Evolutionary conservation across 83 land plant genomes (phyloP).

Genomic region (Thuja plicata): DNA sequence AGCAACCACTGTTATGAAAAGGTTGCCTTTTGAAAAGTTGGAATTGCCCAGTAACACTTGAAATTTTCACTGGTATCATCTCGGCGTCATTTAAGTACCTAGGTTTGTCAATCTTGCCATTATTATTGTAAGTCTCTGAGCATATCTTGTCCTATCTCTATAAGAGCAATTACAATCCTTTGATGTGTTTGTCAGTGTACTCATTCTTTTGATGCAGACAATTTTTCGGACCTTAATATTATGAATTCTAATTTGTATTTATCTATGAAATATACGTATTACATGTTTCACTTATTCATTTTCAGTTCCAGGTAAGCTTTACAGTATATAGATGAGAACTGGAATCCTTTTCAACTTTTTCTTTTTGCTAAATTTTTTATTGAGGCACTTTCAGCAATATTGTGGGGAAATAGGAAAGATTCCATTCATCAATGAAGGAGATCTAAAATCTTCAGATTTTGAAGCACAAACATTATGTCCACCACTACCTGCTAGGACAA

Average conservation of each 20-base stretch:
- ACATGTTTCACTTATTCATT: neutral
- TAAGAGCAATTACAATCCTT: neutral
- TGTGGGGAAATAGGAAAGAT: neutral
- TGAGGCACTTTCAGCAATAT: constrained; percentile 7
- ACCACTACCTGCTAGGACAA: neutral
- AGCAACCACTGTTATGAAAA: no score
- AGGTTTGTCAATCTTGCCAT: neutral
- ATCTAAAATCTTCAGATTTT: neutral
- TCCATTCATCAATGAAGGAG: constrained; percentile 3
- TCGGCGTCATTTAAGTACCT: neutral
- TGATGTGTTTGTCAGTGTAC: neutral
- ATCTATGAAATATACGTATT: neutral
- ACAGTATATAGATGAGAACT: neutral
- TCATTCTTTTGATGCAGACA: neutral
- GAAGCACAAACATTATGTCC: neutral
- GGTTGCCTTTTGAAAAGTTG: no score
- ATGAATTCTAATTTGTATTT: neutral
- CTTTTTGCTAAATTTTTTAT: neutral
- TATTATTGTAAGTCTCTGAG: neutral
- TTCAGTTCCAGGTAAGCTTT: neutral
- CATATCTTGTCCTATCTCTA: neutral
- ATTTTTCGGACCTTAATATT: neutral
- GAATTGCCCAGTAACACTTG: no score
- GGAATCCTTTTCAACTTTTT: neutral
- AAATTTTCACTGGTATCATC: no score